phyloP scores from a whole-genome alignment of 495 filamentous ascomycete genomes.

The Tuber microsphaerosporum region DNA sequence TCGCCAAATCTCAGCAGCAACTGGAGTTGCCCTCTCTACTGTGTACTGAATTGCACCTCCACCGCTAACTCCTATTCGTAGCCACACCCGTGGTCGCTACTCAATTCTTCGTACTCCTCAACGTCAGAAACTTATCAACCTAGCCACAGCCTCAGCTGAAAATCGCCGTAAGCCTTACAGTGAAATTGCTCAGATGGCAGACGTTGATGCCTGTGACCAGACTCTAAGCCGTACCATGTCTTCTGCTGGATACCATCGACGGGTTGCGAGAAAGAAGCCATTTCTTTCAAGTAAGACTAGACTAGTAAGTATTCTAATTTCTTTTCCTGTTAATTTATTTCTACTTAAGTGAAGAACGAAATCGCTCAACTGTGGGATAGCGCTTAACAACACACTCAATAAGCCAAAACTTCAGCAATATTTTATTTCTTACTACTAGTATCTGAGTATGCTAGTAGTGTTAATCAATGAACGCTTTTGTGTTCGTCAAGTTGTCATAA shows the following conservation, averaged over 20 bases:
- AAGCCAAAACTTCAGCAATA: too few species aligned
- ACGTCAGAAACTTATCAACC: background rate
- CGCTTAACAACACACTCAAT: too few species aligned
- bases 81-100: fast-evolving
- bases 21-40: too few species aligned
- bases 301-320: background rate
- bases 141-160: background rate
- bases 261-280: background rate
- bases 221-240: background rate
- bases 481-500: too few species aligned
- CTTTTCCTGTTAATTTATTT: too few species aligned
- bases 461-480: too few species aligned
- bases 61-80: background rate
- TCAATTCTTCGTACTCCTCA: background rate
- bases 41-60: background rate
- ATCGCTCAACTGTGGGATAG: too few species aligned
- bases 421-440: too few species aligned
- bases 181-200: too few species aligned
- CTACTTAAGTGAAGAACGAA: too few species aligned
- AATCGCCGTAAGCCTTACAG: background rate
- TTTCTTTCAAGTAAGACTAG: background rate
- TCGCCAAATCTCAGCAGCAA: background rate
- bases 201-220: too few species aligned
- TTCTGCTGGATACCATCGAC: background rate
- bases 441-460: too few species aligned